Conservation (phyloP, 768 basidiomycete genomes). For the Tricholomella constricta region DNA sequence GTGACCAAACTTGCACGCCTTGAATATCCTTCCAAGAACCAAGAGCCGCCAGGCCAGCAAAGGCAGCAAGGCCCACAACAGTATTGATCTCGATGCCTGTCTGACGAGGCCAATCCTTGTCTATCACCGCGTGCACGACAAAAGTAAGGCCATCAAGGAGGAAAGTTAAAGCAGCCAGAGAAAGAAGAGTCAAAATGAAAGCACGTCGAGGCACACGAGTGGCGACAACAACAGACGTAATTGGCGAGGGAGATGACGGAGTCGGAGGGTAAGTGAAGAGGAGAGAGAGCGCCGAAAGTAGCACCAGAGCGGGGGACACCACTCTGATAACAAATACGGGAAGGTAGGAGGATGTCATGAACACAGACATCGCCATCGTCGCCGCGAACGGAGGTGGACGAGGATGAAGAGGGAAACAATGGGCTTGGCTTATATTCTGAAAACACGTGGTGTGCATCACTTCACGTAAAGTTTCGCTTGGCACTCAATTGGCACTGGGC, state of each 20-base stretch:
- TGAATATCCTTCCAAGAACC: conserved; percentile 81
- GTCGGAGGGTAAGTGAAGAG: conserved; percentile 48
- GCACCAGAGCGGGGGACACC: conserved; percentile 66
- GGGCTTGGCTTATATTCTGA: conserved; percentile 20
- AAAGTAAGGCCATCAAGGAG: conserved; percentile 78
- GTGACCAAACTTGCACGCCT: conserved; percentile 68
- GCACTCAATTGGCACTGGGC: no score
- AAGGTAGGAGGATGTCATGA: conserved; percentile 19
- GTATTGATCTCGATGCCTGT: conserved; percentile 71
- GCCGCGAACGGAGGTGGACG: conserved; percentile 25
- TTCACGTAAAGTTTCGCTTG: conserved; percentile 18
- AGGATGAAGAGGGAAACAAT: conserved; percentile 16
- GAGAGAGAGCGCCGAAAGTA: conserved; percentile 64
- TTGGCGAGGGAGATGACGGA: conserved; percentile 59
- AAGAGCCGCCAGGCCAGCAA: conserved; percentile 69
- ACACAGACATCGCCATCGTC: conserved; percentile 28
- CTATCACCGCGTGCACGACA: conserved; percentile 62
- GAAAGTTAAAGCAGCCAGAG: conserved; percentile 70
- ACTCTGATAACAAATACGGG: conserved; percentile 61
- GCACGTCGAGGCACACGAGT: conserved; percentile 73
- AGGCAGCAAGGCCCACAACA: conserved; percentile 67
- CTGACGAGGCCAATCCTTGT: conserved; percentile 61
- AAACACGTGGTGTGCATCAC: conserved; percentile 26
- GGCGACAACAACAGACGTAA: conserved; percentile 77
- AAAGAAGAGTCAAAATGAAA: conserved; percentile 71